Evolutionary conservation across 495 filamentous ascomycete species (phyloP), one percentile per base, ranked within the genome.

Genomic region (Aspergillus sclerotioniger): DNA sequence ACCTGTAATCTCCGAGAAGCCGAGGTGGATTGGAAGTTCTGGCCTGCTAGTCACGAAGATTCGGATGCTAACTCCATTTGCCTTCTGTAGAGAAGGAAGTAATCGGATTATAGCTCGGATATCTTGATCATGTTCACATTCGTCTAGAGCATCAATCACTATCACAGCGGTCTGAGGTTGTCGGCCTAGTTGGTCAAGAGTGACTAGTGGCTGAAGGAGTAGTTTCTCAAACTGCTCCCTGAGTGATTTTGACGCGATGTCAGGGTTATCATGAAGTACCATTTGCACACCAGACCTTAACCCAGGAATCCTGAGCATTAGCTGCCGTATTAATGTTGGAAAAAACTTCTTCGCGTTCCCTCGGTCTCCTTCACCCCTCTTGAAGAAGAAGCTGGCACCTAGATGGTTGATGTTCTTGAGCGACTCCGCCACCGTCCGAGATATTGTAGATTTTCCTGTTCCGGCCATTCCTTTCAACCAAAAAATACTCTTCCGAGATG

Each of bases 341-440:
- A 48, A 48, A 15, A 48, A 9, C 28, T 20, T 16, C 6, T 8
- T 25, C 10, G 45, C 45, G 20, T 48, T 25, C 17, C 45, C 45
- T 21, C 20, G 19, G 15, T 48, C 45, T 6, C 45, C 45, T 10
- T 12, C 45, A 48, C 6, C 20, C 10, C 45, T 25, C 16, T 48
- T 48, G 20, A 48, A 48, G 20, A 48, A 53, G 16, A 53, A 53
- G 33, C 51, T 53, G 2, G 51, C 51, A 2, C 33, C 51, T 4
- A 53, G n/a, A 16, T 0, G 20, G 20, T 5, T 12, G 15, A 1
- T 6, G 15, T 15, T 25, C 12, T 19, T 53, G 19, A 15, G 25
- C 13, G 9, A 13, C 5, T 25, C 8, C 25, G 51, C 51, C n/a
- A 41, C 51, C 3, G n/a, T 28, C 3, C 16, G 20, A 8, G 51